A percentile compares a stretch with the other conserved stretches of the same genome.
phyloP scores from a whole-genome alignment of 257 asterid genomes.

The Agastache rugosa region DNA sequence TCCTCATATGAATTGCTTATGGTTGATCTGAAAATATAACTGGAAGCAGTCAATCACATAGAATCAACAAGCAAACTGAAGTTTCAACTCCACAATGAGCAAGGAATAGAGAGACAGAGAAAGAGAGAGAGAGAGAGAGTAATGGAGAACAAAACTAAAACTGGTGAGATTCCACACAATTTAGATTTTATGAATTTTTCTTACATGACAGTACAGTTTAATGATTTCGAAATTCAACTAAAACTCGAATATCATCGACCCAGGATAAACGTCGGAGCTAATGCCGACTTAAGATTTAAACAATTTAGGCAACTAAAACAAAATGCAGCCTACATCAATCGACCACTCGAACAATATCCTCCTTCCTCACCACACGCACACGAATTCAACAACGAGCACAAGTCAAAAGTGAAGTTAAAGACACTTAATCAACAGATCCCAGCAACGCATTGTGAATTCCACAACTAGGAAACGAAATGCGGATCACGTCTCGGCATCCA shows the following conservation, averaged over 20 bases:
- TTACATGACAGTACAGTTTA: constrained; percentile 4
- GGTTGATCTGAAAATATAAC: constrained; percentile 43
- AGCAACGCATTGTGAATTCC: constrained; percentile 41
- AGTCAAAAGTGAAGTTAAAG: constrained; percentile 43
- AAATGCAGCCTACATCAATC: constrained; percentile 34
- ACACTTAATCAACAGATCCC: constrained; percentile 44
- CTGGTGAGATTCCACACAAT: neutral
- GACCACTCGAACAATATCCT: constrained; percentile 6
- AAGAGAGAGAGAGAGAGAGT: constrained; percentile 10
- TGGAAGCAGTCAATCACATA: constrained; percentile 25
- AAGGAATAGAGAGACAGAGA: neutral
- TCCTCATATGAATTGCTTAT: constrained; percentile 37
- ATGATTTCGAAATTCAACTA: constrained; percentile 30
- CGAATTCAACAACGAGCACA: constrained; percentile 30
- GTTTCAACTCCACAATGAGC: constrained; percentile 17
- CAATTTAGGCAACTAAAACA: constrained; percentile 29
- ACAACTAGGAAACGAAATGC: constrained; percentile 25
- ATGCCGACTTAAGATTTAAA: constrained; percentile 28
- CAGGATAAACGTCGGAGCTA: constrained; percentile 23
- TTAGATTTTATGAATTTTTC: constrained; percentile 13
- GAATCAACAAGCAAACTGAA: constrained; percentile 18
- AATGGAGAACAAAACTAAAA: constrained; percentile 25
- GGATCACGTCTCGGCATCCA: constrained; percentile 36
- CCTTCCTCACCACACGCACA: constrained; percentile 16
- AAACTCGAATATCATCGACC: constrained; percentile 20